Conservation (phyloP, 2,329 filamentous ascomycete genomes). For the Aureobasidium pullulans region DNA sequence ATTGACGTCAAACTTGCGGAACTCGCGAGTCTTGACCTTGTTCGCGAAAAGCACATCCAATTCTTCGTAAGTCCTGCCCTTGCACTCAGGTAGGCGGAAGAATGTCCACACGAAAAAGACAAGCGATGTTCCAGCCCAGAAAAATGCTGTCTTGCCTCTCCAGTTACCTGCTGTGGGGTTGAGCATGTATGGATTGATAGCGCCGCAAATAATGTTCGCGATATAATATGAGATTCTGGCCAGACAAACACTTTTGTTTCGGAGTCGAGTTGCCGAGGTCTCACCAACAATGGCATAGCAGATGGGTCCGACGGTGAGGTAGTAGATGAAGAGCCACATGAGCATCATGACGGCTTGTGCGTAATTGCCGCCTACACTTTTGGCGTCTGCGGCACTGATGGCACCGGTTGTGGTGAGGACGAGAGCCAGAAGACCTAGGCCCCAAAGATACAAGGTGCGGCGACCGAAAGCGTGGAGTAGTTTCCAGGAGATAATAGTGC, state of each 20-base stretch:
- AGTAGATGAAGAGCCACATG: constrained; percentile 30
- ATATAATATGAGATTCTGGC: constrained; percentile 35
- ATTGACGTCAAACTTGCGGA: constrained; percentile 17
- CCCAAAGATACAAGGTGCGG: constrained; percentile 33
- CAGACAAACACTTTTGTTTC: constrained; percentile 31
- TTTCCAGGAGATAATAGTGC: constrained; percentile 37
- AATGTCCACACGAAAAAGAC: constrained; percentile 31
- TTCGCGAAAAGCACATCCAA: constrained; percentile 36
- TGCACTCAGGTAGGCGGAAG: constrained; percentile 34
- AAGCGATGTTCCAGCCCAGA: constrained; percentile 31
- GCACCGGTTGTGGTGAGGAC: constrained; percentile 23
- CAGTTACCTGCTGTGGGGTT: constrained; percentile 35
- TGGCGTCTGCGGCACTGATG: not conserved
- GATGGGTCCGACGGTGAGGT: constrained; percentile 31
- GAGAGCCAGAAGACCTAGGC: constrained; percentile 34
- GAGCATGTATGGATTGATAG: constrained; percentile 36
- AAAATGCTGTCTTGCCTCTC: constrained; percentile 36
- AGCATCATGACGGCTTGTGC: constrained; percentile 35
- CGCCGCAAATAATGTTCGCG: constrained; percentile 33
- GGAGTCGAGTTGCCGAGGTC: constrained; percentile 30
- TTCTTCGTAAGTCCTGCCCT: constrained; percentile 35
- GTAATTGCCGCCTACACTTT: constrained; percentile 29
- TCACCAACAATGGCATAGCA: constrained; percentile 34
- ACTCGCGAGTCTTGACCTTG: constrained; percentile 29
- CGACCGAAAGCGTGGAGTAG: constrained; percentile 33